Evolutionary conservation across 331 rosid species (phyloP), one percentile per base, ranked within the genome.

Genomic region (Dryas integrifolia): DNA sequence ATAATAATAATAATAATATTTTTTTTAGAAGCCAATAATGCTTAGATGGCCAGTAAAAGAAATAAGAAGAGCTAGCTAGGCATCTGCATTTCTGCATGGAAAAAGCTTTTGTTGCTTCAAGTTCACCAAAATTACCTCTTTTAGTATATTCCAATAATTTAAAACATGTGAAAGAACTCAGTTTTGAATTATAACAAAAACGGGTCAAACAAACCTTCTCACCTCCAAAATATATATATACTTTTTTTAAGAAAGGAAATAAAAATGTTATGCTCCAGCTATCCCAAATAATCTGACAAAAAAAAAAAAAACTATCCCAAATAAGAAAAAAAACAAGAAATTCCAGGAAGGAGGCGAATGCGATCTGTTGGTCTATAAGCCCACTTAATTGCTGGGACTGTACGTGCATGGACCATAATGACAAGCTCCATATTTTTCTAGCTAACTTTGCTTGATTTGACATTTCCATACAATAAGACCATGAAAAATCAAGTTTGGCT

Each of bases 381-480:
- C 48, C 7, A 66, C 3, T 35, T 15, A 35, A 49, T 67, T 35
- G 26, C 47, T 7, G 12, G 16, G 26, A 48, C 21, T 11, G 18
- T 52, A 15, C 30, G 46, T 30, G 14, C 24, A 6, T 67, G 59
- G 46, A 4, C 48, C 44, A 64, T 0, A 21, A 21, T 21, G 24
- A 21, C 24, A 0, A 21, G 24, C 24, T 21, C 24, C 24, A 21
- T 12, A 64, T 44, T 10, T 10, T 26, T 4, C 52, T 21, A 21
- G 14, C 67, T 58, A 24, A 46, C 57, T 69, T 57, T 46, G 39
- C 58, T 6, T 41, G 70, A 65, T 72, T 72, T 75, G 79, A 86
- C 86, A 72, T 74, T 69, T 3, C 40, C 6, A 14, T 10, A 48
- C 18, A 21, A 30, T 30, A 30, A 30, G 57, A 60, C 48, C 47